phyloP scores from a whole-genome alignment of 2,329 filamentous ascomycete genomes.

The Aquanectria penicillioides region DNA sequence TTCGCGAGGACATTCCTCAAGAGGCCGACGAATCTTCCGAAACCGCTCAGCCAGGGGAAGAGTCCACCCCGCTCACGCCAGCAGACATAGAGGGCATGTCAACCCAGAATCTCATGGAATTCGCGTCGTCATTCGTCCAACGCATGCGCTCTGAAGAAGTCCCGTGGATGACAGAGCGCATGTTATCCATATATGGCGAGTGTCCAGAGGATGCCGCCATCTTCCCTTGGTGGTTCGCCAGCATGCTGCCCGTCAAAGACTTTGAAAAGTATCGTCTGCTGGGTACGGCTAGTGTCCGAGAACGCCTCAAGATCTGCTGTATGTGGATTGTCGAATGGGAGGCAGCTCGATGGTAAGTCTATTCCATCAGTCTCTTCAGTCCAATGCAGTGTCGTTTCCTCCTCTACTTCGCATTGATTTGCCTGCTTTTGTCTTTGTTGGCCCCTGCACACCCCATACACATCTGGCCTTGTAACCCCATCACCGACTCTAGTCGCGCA shows the following conservation, averaged over 20 bases:
- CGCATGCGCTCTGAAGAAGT: conserved; percentile 75
- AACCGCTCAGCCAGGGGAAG: neutral
- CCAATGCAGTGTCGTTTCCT: no score
- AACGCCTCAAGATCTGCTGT: conserved; percentile 84
- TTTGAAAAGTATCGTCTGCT: conserved; percentile 83
- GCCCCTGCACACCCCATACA: neutral
- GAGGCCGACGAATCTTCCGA: neutral
- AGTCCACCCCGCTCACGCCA: neutral
- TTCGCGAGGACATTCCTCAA: conserved; percentile 1
- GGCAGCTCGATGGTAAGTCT: conserved; percentile 74
- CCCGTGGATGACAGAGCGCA: conserved; percentile 78
- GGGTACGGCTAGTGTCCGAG: conserved; percentile 77
- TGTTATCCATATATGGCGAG: conserved; percentile 79
- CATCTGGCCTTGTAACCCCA: neutral
- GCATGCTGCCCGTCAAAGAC: conserved; percentile 80
- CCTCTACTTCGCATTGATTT: no score
- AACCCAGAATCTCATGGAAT: conserved; percentile 75
- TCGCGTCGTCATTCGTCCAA: conserved; percentile 73
- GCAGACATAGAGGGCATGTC: conserved; percentile 59
- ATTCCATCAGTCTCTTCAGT: no score
- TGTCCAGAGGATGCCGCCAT: conserved; percentile 78
- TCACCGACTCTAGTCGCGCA: neutral
- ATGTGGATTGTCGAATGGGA: conserved; percentile 81
- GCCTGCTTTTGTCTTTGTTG: neutral
- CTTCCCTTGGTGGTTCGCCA: conserved; percentile 93